These are phyloP conservation scores for Diaporthe batatas DNA, from an alignment of 2,329 filamentous ascomycete species.

Conservation along the genomic window DNA sequence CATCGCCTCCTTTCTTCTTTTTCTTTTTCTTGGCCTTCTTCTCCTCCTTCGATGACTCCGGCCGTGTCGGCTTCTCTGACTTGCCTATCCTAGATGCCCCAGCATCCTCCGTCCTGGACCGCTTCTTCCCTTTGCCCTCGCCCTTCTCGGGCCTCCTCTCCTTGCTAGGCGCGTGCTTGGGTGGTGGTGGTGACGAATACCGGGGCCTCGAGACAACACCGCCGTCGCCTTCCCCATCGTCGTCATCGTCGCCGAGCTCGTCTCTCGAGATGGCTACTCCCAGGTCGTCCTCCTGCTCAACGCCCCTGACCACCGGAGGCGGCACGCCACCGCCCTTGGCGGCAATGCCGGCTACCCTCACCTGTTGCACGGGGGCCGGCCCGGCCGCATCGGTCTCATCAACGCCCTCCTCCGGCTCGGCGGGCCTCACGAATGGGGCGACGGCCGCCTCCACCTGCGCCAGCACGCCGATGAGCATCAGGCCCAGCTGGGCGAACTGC, in stretches of 20 bases:
- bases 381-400: conserved; percentile 18
- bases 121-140: conserved; percentile 36
- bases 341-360: background rate
- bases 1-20: conserved; percentile 71
- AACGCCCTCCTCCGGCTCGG: conserved; percentile 43
- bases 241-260: conserved; percentile 41
- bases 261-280: conserved; percentile 47
- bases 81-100: background rate
- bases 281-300: conserved; percentile 38
- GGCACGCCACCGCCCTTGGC: background rate
- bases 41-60: conserved; percentile 60
- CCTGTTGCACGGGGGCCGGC: conserved; percentile 47
- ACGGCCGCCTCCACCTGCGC: conserved; percentile 68
- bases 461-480: conserved; percentile 75
- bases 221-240: background rate
- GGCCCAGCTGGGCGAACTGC: conserved; percentile 79
- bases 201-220: background rate
- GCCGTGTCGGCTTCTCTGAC: conserved; percentile 37
- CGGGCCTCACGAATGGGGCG: conserved; percentile 50
- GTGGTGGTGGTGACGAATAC: background rate
- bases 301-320: background rate
- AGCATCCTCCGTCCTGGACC: background rate
- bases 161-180: background rate
- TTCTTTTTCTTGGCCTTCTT: conserved; percentile 62
- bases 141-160: conserved; percentile 43